Conservation (phyloP, 768 basidiomycete species). For the Tylopilus felleus region DNA sequence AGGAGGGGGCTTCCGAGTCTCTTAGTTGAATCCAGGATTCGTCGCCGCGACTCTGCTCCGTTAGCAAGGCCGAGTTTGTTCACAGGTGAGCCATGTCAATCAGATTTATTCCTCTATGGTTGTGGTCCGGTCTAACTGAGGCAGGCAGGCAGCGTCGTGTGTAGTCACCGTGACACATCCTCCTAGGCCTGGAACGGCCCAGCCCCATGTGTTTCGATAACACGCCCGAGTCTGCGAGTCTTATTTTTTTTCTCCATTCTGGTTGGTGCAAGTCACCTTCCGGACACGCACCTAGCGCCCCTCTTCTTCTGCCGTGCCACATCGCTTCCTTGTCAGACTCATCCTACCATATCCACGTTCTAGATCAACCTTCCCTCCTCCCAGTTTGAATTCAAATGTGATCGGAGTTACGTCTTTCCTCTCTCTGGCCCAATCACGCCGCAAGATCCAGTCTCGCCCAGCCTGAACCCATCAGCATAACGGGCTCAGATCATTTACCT, state of each 20-base stretch:
- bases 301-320: not conserved
- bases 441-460: conserved; percentile 12
- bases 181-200: conserved; percentile 2
- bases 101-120: not conserved
- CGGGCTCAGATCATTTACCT: not conserved
- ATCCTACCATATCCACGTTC: not conserved
- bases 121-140: too few relatives aligned
- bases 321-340: not conserved
- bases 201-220: not conserved
- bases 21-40: too few relatives aligned
- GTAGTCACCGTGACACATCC: not conserved
- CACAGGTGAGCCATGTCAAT: not conserved
- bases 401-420: not conserved
- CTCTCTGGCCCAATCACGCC: not conserved
- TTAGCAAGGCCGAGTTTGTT: not conserved
- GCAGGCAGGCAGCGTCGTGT: not conserved
- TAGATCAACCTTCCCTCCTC: not conserved
- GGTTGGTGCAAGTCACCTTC: conserved; percentile 3
- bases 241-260: conserved; percentile 4
- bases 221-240: not conserved
- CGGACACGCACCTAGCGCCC: conserved; percentile 17
- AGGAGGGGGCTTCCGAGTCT: too few relatives aligned
- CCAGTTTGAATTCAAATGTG: conserved; percentile 24
- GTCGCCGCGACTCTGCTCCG: too few relatives aligned
- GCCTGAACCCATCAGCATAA: conserved; percentile 19